A percentile compares a stretch with the other conserved stretches of the same genome.
Evolutionary conservation across 139 green algal genomes (phyloP).

Genomic region (Penium margaritaceum): DNA sequence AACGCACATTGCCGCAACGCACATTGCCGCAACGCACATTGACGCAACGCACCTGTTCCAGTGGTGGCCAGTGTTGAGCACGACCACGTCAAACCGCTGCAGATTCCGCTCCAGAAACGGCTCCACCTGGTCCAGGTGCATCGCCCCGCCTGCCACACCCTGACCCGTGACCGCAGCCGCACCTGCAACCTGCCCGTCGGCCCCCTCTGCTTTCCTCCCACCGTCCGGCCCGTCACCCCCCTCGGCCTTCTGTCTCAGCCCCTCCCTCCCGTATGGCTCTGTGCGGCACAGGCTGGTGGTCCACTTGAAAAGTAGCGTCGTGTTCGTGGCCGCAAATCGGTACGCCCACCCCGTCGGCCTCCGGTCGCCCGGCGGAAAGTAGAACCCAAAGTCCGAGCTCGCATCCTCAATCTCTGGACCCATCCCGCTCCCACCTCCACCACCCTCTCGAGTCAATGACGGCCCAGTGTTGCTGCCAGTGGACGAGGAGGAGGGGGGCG

Average conservation of each 20-base stretch:
- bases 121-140: background rate
- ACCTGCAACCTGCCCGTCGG: background rate
- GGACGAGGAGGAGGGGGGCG: too few species aligned
- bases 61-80: conserved; percentile 21
- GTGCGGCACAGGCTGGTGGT: background rate
- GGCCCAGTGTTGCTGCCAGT: background rate
- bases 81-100: background rate
- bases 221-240: too few species aligned
- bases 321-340: background rate
- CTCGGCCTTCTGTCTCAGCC: too few species aligned
- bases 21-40: too few species aligned
- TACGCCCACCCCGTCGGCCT: background rate
- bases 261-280: background rate
- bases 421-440: too few species aligned
- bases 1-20: too few species aligned
- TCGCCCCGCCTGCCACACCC: background rate
- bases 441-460: background rate
- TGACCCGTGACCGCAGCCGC: background rate
- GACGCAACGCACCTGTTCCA: conserved; percentile 23
- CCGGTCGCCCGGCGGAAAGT: background rate
- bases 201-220: too few species aligned
- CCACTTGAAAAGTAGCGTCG: background rate
- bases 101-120: background rate
- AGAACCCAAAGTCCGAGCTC: background rate
- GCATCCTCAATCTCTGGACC: conserved; percentile 13